Evolutionary conservation across 768 basidiomycete genomes (phyloP).

Genomic region (Amanita inopinata): DNA sequence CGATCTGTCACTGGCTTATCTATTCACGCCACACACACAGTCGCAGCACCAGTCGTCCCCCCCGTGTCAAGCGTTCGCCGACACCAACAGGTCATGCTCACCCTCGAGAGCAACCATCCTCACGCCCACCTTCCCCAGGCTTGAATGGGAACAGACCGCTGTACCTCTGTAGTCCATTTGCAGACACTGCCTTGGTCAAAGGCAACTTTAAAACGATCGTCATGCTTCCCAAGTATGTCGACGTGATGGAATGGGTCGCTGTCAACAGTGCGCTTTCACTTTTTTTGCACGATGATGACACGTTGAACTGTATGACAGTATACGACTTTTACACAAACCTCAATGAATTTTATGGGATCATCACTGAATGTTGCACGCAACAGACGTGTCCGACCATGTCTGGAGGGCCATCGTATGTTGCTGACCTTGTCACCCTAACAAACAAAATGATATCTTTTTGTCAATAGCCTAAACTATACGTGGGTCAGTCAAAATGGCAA

Average conservation of each 20-base stretch:
- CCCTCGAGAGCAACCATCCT: slow-evolving; percentile 22
- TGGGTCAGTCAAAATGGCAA: slow-evolving; percentile 93
- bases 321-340: slow-evolving; percentile 97
- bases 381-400: slow-evolving; percentile 89
- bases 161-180: slow-evolving; percentile 91
- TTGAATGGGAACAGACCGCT: slow-evolving; percentile 46
- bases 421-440: not conserved
- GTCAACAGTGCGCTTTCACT: slow-evolving; percentile 63
- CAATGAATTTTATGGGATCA: slow-evolving; percentile 92
- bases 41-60: slow-evolving; percentile 8
- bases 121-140: slow-evolving; percentile 32
- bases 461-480: slow-evolving; percentile 73
- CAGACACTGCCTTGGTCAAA: slow-evolving; percentile 90
- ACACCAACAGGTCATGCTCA: slow-evolving; percentile 21
- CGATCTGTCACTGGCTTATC: not conserved
- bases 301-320: slow-evolving; percentile 35
- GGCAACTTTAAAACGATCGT: slow-evolving; percentile 99
- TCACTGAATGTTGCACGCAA: slow-evolving; percentile 88
- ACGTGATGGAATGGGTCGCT: slow-evolving; percentile 96
- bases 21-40: slow-evolving; percentile 10
- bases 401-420: slow-evolving; percentile 69
- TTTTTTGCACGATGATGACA: not conserved
- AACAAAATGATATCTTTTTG: not conserved
- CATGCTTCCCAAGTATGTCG: slow-evolving; percentile 89
- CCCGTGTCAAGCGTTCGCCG: slow-evolving; percentile 28